phyloP scores from a whole-genome alignment of 2,329 filamentous ascomycete species.

The Epichloe sylvatica region DNA sequence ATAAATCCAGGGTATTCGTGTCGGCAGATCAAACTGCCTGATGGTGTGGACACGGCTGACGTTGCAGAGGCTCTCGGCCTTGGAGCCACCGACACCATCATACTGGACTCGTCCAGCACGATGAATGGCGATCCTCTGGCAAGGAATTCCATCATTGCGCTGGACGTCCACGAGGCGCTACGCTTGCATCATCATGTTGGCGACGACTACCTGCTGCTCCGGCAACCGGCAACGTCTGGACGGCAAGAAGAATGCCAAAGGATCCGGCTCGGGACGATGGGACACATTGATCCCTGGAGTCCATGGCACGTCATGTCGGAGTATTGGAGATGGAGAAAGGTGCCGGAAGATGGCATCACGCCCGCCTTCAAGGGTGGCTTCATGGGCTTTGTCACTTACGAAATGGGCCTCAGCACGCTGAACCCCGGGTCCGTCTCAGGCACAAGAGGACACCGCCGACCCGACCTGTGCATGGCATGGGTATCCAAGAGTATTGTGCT shows the following conservation, averaged over 20 bases:
- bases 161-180: constrained; percentile 43
- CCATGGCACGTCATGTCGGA: constrained; percentile 39
- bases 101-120: constrained; percentile 47
- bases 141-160: constrained; percentile 59
- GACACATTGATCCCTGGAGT: constrained; percentile 16
- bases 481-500: constrained; percentile 64
- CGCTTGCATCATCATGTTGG: constrained; percentile 44
- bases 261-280: constrained; percentile 9
- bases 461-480: constrained; percentile 66
- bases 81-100: constrained; percentile 31
- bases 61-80: constrained; percentile 37
- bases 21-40: constrained; percentile 28
- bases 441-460: constrained; percentile 28
- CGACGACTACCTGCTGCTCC: constrained; percentile 23
- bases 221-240: constrained; percentile 10
- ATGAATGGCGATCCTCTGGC: constrained; percentile 27
- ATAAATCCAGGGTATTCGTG: constrained; percentile 24
- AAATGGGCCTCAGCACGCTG: constrained; percentile 49
- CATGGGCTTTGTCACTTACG: constrained; percentile 74
- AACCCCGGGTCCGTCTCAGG: constrained; percentile 16
- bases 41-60: constrained; percentile 35
- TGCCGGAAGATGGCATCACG: constrained; percentile 9
- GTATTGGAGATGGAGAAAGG: constrained; percentile 23
- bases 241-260: constrained; percentile 15
- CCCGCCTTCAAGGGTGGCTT: constrained; percentile 67